Evolutionary conservation across 371 early-diverging fungal genomes (phyloP).

Genomic region (Mucor piriformis): DNA sequence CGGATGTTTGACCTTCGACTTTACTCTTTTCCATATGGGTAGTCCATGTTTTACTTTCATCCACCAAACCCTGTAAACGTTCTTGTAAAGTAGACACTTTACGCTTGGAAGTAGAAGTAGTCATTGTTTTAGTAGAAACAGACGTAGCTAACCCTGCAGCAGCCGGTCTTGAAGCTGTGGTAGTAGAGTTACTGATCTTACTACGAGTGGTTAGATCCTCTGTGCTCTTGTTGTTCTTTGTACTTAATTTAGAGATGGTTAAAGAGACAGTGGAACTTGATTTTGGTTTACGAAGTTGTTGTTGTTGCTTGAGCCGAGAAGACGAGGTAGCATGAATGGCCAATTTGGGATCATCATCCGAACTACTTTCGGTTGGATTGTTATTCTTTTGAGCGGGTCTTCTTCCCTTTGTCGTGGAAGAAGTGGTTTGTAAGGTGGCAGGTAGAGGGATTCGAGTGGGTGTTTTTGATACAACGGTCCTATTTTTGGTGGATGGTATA

Average conservation of each 20-base stretch:
- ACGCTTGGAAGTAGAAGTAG: conserved; percentile 9
- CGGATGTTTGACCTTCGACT: conserved; percentile 17
- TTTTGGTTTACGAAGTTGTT: conserved; percentile 22
- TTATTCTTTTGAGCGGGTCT: background rate
- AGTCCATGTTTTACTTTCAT: conserved; percentile 29
- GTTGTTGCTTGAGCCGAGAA: conserved; percentile 6
- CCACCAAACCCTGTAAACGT: conserved; percentile 31
- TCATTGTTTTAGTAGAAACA: background rate
- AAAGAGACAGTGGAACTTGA: conserved; percentile 8
- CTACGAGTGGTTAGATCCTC: conserved; percentile 8
- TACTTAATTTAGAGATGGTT: conserved; percentile 9
- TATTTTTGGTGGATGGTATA: conserved; percentile 13
- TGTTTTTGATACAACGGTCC: conserved; percentile 25
- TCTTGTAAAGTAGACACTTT: conserved; percentile 27
- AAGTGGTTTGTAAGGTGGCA: background rate
- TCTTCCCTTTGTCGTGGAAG: background rate
- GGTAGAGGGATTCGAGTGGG: conserved; percentile 34
- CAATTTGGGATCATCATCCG: conserved; percentile 11
- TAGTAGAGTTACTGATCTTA: background rate
- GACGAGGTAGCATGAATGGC: background rate
- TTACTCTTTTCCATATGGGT: conserved; percentile 10
- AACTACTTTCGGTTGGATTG: conserved; percentile 3
- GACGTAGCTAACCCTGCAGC: conserved; percentile 10
- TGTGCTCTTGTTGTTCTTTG: conserved; percentile 21
- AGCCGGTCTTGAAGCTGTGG: background rate